Evolutionary conservation across 495 filamentous ascomycete species (phyloP).

Genomic region (Hyaloscypha variabilis): DNA sequence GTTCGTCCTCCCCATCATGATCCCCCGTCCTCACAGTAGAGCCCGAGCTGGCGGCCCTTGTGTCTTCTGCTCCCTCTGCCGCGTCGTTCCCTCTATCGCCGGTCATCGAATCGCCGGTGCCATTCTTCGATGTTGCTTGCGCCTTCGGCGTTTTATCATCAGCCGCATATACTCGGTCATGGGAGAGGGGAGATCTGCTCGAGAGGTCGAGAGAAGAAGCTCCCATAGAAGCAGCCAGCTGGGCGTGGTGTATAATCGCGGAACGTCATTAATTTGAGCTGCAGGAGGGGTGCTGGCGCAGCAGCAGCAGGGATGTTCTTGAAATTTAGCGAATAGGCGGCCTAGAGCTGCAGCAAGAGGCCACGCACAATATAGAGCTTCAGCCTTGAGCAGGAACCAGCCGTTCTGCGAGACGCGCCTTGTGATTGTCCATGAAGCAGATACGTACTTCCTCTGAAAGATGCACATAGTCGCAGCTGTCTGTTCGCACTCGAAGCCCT

Average conservation of each 20-base stretch:
- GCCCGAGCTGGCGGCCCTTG: neutral
- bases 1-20: slow-evolving; percentile 35
- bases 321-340: slow-evolving; percentile 17
- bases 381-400: slow-evolving; percentile 14
- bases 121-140: slow-evolving; percentile 23
- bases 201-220: slow-evolving; percentile 4
- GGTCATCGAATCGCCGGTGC: slow-evolving; percentile 19
- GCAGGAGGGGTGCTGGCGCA: neutral
- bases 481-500: slow-evolving; percentile 11
- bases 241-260: neutral
- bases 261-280: slow-evolving; percentile 8
- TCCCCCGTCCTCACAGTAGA: neutral
- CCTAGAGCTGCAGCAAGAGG: slow-evolving; percentile 19
- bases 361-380: slow-evolving; percentile 13
- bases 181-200: neutral
- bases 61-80: slow-evolving; percentile 4
- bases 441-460: slow-evolving; percentile 5
- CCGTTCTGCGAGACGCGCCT: neutral
- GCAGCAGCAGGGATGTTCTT: neutral
- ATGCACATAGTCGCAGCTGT: slow-evolving; percentile 16
- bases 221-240: slow-evolving; percentile 18
- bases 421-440: neutral
- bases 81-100: slow-evolving; percentile 14
- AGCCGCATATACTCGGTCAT: slow-evolving; percentile 18
- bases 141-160: slow-evolving; percentile 3